A percentile compares a stretch with the other conserved stretches of the same genome.
Evolutionary conservation across 192 early-diverging fungal species (phyloP).

Genomic region (Backusella psychrophila): DNA sequence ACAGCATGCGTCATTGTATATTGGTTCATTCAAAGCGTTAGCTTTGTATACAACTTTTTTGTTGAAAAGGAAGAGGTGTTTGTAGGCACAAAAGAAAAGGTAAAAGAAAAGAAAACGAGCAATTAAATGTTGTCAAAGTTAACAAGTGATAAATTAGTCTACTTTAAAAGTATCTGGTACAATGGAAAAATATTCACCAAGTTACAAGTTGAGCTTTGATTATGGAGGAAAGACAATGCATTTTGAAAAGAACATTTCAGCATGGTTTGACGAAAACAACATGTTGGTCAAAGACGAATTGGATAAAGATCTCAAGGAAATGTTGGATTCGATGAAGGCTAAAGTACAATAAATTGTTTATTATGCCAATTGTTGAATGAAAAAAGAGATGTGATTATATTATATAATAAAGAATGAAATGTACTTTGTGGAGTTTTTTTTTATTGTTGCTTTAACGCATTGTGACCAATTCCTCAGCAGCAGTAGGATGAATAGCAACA

Average conservation of each 20-base stretch:
- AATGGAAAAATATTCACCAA: conserved; percentile 7
- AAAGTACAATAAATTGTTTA: conserved; percentile 3
- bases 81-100: conserved; percentile 38
- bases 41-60: conserved; percentile 54
- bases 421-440: neutral
- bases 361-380: neutral
- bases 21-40: conserved; percentile 45
- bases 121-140: neutral
- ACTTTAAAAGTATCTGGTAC: neutral
- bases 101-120: neutral
- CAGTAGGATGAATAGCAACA: conserved; percentile 97
- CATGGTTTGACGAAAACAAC: neutral
- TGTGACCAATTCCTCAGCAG: conserved; percentile 84
- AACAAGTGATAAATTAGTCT: neutral
- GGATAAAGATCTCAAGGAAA: conserved; percentile 6
- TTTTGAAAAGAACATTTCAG: neutral
- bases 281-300: neutral
- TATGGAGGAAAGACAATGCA: neutral
- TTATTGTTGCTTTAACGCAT: conserved; percentile 42
- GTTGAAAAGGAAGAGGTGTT: conserved; percentile 70
- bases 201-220: neutral
- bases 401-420: neutral
- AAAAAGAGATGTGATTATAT: neutral
- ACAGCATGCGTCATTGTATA: conserved; percentile 54
- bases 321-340: neutral